phyloP scores from a whole-genome alignment of 2,329 filamentous ascomycete species.

The Alternaria panax region DNA sequence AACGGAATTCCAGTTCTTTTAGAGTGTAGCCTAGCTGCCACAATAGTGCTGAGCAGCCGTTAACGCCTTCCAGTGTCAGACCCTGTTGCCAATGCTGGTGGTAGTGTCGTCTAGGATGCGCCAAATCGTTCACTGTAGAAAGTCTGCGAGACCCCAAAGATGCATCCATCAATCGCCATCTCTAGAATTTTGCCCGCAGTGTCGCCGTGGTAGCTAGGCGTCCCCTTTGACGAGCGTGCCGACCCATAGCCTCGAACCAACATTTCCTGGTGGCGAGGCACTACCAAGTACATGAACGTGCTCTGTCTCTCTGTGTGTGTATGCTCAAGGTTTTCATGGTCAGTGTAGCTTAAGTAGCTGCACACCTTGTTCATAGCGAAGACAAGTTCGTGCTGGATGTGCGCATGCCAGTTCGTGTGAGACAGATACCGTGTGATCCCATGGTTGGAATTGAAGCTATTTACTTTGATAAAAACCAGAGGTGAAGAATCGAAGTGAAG shows the following conservation, averaged over 20 bases:
- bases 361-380: background rate
- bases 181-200: constrained; percentile 4
- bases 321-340: background rate
- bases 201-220: constrained; percentile 5
- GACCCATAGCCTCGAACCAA: background rate
- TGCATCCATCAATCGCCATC: constrained; percentile 5
- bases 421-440: background rate
- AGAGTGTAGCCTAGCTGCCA: background rate
- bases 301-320: background rate
- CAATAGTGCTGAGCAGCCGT: background rate
- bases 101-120: constrained; percentile 3
- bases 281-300: background rate
- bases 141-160: background rate
- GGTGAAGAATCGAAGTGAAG: background rate
- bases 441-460: background rate
- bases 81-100: background rate
- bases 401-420: background rate
- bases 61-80: background rate
- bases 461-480: background rate
- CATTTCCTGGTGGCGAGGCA: constrained; percentile 2
- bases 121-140: background rate
- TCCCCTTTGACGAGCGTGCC: background rate
- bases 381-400: background rate
- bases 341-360: background rate
- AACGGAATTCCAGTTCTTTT: constrained; percentile 1